phyloP scores from a whole-genome alignment of 2,329 filamentous ascomycete genomes.

The Sodiomyces alkalinus region DNA sequence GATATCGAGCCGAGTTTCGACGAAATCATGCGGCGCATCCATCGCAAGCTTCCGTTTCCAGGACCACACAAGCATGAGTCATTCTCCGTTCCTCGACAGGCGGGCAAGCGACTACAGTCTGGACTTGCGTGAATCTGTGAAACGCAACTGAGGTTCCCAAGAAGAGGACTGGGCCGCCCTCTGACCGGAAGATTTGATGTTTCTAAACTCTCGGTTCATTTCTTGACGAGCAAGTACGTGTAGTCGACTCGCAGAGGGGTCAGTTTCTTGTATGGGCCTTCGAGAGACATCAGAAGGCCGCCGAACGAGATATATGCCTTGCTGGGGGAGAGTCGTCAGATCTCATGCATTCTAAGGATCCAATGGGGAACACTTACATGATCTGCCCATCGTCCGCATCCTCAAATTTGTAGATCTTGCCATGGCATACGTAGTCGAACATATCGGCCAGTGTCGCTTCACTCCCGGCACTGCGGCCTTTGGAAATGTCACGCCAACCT shows the following conservation, averaged over 20 bases:
- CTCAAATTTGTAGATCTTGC: slow-evolving; percentile 81
- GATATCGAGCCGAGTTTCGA: slow-evolving; percentile 68
- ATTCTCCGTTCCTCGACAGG: neutral
- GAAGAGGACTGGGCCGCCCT: no score
- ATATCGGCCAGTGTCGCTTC: slow-evolving; percentile 56
- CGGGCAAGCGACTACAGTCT: no score
- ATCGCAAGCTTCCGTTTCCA: slow-evolving; percentile 69
- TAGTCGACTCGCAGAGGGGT: slow-evolving; percentile 85
- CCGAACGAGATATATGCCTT: slow-evolving; percentile 93
- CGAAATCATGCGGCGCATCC: slow-evolving; percentile 60
- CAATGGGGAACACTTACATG: slow-evolving; percentile 48
- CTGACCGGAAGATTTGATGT: no score
- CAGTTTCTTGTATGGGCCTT: slow-evolving; percentile 92
- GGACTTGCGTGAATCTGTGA: no score
- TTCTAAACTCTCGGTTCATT: slow-evolving; percentile 24
- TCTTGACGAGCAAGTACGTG: slow-evolving; percentile 87
- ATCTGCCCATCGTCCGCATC: slow-evolving; percentile 64
- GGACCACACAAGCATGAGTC: slow-evolving; percentile 34
- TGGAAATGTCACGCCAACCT: slow-evolving; percentile 66
- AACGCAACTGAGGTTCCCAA: no score
- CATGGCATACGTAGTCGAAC: slow-evolving; percentile 79
- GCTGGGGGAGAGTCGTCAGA: slow-evolving; percentile 28
- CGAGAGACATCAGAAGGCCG: slow-evolving; percentile 75
- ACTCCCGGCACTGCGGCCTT: slow-evolving; percentile 27
- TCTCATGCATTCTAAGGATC: no score